Percentiles rank a stretch among this genome's conserved stretches.
Conservation (phyloP, 2,329 filamentous ascomycete genomes). For the Fusarium neocosmosporiellum region DNA sequence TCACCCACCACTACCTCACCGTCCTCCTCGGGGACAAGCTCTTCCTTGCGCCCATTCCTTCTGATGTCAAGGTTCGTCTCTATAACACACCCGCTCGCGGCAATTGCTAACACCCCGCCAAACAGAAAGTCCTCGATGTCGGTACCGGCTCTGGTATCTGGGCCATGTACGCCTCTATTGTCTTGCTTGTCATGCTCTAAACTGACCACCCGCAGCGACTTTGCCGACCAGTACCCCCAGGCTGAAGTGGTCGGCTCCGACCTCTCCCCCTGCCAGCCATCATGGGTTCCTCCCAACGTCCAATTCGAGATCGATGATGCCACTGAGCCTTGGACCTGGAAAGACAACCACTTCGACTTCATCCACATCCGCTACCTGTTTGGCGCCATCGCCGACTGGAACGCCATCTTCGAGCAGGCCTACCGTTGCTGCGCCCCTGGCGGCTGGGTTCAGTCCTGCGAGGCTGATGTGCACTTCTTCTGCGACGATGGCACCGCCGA, state of each 20-base stretch:
- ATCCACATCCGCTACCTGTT: constrained; percentile 38
- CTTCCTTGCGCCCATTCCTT: constrained; percentile 34
- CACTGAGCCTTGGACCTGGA: constrained; percentile 34
- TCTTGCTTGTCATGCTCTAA: background rate
- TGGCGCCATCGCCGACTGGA: constrained; percentile 33
- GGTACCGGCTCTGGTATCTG: constrained; percentile 39
- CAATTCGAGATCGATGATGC: constrained; percentile 37
- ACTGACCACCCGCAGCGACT: constrained; percentile 23
- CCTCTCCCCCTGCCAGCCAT: constrained; percentile 35
- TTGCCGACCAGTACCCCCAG: constrained; percentile 29
- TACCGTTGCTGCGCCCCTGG: constrained; percentile 33
- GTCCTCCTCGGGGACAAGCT: constrained; percentile 35
- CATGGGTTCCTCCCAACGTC: constrained; percentile 39
- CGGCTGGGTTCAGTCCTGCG: constrained; percentile 36
- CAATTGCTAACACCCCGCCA: background rate
- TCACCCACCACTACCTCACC: constrained; percentile 41
- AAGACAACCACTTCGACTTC: constrained; percentile 35
- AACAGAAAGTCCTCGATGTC: constrained; percentile 38
- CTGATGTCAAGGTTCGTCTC: constrained; percentile 8
- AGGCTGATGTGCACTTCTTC: constrained; percentile 33
- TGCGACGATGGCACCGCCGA: constrained; percentile 35
- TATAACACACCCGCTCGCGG: background rate
- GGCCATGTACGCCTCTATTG: constrained; percentile 17
- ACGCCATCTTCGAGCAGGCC: constrained; percentile 29
- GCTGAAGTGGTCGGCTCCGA: constrained; percentile 36